Conservation (phyloP, 495 filamentous ascomycete species). For the Talaromyces liani region DNA sequence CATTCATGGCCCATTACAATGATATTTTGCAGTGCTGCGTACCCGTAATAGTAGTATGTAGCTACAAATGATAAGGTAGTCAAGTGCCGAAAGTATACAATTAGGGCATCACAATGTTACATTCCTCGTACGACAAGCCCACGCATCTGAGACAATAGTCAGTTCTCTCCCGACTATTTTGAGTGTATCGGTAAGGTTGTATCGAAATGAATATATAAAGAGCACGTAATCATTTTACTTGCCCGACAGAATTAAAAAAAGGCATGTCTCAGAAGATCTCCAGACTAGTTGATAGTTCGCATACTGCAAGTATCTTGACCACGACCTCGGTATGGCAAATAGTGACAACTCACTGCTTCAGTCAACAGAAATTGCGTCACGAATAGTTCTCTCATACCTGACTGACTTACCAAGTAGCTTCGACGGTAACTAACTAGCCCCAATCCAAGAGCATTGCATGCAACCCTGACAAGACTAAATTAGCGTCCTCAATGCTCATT, state of each 20-base stretch:
- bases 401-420: neutral
- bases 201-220: neutral
- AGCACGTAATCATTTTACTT: neutral
- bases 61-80: neutral
- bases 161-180: neutral
- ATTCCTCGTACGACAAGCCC: neutral
- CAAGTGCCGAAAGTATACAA: neutral
- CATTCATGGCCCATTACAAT: too few relatives aligned
- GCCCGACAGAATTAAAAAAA: neutral
- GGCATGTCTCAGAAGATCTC: neutral
- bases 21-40: too few relatives aligned
- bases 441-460: neutral
- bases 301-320: neutral
- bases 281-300: neutral
- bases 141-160: neutral
- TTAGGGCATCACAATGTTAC: neutral
- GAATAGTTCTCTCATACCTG: neutral
- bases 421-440: neutral
- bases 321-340: neutral
- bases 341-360: neutral
- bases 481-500: neutral
- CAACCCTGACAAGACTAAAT: neutral
- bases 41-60: too few relatives aligned
- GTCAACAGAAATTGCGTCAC: neutral
- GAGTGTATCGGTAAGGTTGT: neutral